Conservation (phyloP, 1,284 basidiomycete genomes). For the Ganoderma sp. region DNA sequence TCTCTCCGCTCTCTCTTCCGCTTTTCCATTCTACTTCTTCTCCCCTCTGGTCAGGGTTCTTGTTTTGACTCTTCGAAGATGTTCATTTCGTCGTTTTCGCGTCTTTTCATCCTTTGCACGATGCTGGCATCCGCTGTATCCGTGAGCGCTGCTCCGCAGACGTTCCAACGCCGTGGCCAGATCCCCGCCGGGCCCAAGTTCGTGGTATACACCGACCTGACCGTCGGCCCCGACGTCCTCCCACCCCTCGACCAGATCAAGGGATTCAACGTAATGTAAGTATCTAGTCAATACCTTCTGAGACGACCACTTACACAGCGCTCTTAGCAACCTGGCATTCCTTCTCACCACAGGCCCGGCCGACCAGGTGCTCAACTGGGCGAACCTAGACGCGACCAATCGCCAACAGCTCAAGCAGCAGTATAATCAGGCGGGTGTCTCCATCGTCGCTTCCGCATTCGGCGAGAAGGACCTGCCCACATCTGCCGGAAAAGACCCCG, state of each 20-base stretch:
- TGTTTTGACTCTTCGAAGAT: not conserved
- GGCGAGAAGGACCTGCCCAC: constrained; percentile 59
- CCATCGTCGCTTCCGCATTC: constrained; percentile 55
- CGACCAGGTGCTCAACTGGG: constrained; percentile 22
- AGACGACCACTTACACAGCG: not conserved
- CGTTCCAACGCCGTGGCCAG: not conserved
- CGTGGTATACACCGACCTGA: constrained; percentile 12
- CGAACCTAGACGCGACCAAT: constrained; percentile 22
- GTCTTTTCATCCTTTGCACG: constrained; percentile 15
- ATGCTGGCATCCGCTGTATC: not conserved
- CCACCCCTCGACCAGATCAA: constrained; percentile 24
- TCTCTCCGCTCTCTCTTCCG: not conserved
- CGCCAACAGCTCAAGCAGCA: constrained; percentile 46
- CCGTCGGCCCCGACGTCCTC: constrained; percentile 15
- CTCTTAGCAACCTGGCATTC: constrained; percentile 23
- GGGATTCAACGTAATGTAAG: constrained; percentile 29
- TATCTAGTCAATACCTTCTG: not conserved
- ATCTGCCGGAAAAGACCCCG: constrained; percentile 46
- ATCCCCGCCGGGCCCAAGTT: constrained; percentile 13
- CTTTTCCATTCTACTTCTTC: too few relatives aligned
- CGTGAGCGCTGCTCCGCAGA: constrained; percentile 2
- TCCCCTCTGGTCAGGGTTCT: too few relatives aligned
- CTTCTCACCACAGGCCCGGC: constrained; percentile 19
- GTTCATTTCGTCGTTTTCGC: constrained; percentile 15
- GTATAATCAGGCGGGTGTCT: constrained; percentile 53